Evolutionary conservation across 2,329 filamentous ascomycete species (phyloP).

Genomic region (Claviceps monticola): DNA sequence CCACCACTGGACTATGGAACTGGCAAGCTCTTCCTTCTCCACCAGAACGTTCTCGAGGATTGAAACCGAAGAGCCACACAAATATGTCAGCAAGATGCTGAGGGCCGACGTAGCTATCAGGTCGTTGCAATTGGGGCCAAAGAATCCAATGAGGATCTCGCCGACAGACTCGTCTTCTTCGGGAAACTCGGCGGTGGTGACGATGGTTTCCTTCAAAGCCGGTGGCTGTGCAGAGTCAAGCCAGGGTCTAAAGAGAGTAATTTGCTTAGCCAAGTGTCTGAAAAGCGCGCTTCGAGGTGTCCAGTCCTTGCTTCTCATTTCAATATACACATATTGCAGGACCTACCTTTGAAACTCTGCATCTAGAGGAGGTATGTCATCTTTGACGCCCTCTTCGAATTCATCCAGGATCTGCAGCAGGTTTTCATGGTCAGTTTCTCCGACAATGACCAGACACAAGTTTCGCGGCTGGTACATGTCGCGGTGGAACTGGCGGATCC

Average conservation of each 20-base stretch:
- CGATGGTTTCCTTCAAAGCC: slow-evolving; percentile 52
- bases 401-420: slow-evolving; percentile 69
- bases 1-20: slow-evolving; percentile 65
- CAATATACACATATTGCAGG: too few species aligned
- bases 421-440: slow-evolving; percentile 72
- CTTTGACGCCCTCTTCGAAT: slow-evolving; percentile 77
- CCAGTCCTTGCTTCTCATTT: neutral
- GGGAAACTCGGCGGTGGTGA: slow-evolving; percentile 79
- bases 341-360: slow-evolving; percentile 56
- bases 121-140: slow-evolving; percentile 73
- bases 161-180: slow-evolving; percentile 93
- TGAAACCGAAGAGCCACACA: slow-evolving; percentile 86
- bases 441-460: slow-evolving; percentile 79
- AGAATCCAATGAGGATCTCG: slow-evolving; percentile 73
- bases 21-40: slow-evolving; percentile 83
- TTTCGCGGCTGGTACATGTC: slow-evolving; percentile 99
- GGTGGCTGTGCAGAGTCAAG: slow-evolving; percentile 73
- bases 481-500: slow-evolving; percentile 86
- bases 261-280: neutral
- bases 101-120: slow-evolving; percentile 55
- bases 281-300: neutral
- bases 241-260: slow-evolving; percentile 51
- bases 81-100: slow-evolving; percentile 68
- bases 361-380: slow-evolving; percentile 63
- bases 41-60: slow-evolving; percentile 85